These are phyloP conservation scores for Casaregolazyma lundiana DNA, from an alignment of 1,139 yeast genomes.

Conservation along the genomic window DNA sequence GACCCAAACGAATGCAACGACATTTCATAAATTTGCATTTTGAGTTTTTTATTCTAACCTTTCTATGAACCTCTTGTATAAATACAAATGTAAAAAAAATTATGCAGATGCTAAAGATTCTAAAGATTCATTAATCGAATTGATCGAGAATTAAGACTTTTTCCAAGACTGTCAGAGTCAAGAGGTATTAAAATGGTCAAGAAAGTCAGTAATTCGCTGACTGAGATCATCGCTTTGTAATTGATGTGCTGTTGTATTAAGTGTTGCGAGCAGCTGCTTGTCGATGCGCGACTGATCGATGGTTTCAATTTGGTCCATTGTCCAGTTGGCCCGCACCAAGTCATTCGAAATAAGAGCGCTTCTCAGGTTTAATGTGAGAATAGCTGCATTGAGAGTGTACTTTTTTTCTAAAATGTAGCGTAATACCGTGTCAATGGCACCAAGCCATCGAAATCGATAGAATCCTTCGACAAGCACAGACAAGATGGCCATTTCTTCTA, in stretches of 20 bases:
- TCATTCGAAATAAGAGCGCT: slow-evolving; percentile 22
- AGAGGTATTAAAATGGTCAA: not conserved
- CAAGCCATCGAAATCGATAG: slow-evolving; percentile 20
- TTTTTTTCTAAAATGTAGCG: slow-evolving; percentile 20
- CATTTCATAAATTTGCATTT: not conserved
- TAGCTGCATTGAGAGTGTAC: slow-evolving; percentile 17
- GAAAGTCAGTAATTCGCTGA: not conserved
- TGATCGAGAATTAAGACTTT: no score
- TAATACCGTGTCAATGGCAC: slow-evolving; percentile 23
- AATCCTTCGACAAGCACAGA: slow-evolving; percentile 23
- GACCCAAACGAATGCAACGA: not conserved
- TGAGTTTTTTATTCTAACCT: not conserved
- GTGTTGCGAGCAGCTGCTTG: slow-evolving; percentile 2
- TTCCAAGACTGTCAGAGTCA: no score
- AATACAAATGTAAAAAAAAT: no score
- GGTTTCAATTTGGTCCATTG: slow-evolving; percentile 13
- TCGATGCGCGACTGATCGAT: not conserved
- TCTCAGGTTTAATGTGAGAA: slow-evolving; percentile 22
- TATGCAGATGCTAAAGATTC: no score
- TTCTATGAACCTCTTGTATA: not conserved
- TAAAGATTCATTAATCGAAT: no score
- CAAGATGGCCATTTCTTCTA: slow-evolving; percentile 9
- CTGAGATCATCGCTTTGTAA: not conserved
- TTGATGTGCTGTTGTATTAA: slow-evolving; percentile 2
- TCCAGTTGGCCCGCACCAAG: slow-evolving; percentile 22